phyloP scores from a whole-genome alignment of 75 land plant genomes.

The Picea sitchensis region DNA sequence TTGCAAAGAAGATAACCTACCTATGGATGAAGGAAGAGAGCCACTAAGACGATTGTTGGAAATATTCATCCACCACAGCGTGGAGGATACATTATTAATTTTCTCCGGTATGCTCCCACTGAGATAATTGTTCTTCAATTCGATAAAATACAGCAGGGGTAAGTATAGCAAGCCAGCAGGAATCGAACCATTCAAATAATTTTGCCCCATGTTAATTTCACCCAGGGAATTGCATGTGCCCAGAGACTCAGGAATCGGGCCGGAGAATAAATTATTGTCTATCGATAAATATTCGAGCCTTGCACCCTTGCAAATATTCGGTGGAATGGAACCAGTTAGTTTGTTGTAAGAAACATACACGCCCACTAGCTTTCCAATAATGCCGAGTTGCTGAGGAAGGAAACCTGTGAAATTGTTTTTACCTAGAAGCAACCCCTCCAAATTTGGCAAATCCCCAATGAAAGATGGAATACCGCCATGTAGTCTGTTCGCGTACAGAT shows the following conservation, averaged over 20 bases:
- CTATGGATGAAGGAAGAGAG: constrained; percentile 21
- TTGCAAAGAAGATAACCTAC: too few relatives aligned
- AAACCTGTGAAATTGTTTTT: too few relatives aligned
- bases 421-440: too few relatives aligned
- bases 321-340: constrained; percentile 60
- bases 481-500: too few relatives aligned
- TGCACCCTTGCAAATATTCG: constrained; percentile 55
- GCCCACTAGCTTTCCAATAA: too few relatives aligned
- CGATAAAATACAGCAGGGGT: constrained; percentile 62
- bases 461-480: too few relatives aligned
- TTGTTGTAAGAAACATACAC: constrained; percentile 46
- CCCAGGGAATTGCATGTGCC: constrained; percentile 52
- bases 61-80: constrained; percentile 56
- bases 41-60: constrained; percentile 56
- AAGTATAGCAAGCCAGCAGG: constrained; percentile 54
- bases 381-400: constrained; percentile 9
- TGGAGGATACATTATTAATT: constrained; percentile 10
- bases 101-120: constrained; percentile 43
- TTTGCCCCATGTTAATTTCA: constrained; percentile 63
- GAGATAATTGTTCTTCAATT: constrained; percentile 54
- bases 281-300: constrained; percentile 58
- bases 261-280: constrained; percentile 55
- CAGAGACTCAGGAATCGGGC: constrained; percentile 55
- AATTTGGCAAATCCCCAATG: too few relatives aligned
- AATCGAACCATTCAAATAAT: constrained; percentile 61